These are phyloP conservation scores for Tieghemostelium lacteum DNA, from an alignment of 78 protist genomes.

Conservation along the genomic window DNA sequence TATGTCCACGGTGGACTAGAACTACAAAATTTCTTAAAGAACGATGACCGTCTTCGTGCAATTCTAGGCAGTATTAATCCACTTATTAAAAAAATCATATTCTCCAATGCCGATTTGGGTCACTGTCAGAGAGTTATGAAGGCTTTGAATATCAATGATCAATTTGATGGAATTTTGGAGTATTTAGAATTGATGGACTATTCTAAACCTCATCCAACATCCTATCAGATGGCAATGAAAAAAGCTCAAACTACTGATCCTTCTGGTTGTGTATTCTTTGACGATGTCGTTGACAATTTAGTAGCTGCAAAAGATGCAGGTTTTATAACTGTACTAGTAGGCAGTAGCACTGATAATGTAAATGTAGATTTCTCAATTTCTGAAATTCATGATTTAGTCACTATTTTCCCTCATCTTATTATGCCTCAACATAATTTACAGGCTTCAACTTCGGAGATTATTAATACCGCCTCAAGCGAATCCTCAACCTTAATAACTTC, in stretches of 20 bases:
- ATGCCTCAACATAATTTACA: too few species aligned
- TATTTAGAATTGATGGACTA: conserved; percentile 59
- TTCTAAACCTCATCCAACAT: conserved; percentile 61
- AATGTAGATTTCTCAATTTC: conserved; percentile 41
- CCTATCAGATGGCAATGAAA: conserved; percentile 77
- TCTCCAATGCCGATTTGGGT: conserved; percentile 52
- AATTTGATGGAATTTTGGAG: conserved; percentile 40
- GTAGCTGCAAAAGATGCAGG: conserved; percentile 74
- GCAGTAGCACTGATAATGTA: conserved; percentile 9
- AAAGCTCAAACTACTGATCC: conserved; percentile 63
- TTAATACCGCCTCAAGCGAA: too few species aligned
- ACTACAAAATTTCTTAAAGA: conserved; percentile 4
- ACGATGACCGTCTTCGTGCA: conserved; percentile 16
- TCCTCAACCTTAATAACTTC: too few species aligned
- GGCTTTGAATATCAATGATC: conserved; percentile 28
- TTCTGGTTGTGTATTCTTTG: conserved; percentile 68
- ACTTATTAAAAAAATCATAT: conserved; percentile 25
- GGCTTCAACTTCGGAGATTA: too few species aligned
- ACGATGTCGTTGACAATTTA: conserved; percentile 70
- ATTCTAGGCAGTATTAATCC: conserved; percentile 2
- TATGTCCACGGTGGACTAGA: conserved; percentile 75
- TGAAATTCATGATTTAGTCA: conserved; percentile 52
- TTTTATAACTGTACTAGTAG: conserved; percentile 59
- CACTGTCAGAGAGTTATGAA: conserved; percentile 50
- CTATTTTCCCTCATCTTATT: conserved; percentile 45